Evolutionary conservation across 163 green algal species (phyloP).

Genomic region (Chlorella variabilis): DNA sequence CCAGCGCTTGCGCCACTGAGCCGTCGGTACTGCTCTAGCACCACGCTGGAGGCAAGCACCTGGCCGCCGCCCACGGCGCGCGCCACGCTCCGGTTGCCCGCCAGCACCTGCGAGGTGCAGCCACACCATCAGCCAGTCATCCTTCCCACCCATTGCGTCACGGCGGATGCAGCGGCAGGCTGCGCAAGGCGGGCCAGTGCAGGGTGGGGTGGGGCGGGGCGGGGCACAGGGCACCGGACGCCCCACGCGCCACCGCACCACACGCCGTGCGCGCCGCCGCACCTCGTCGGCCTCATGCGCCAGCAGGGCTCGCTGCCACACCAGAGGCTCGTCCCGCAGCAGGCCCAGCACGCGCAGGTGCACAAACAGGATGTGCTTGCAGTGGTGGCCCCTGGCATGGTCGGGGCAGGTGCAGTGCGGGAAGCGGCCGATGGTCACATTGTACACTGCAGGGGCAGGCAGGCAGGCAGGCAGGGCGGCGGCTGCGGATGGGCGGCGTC

Average conservation of each 20-base stretch:
- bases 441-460: constrained; percentile 57
- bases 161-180: too few relatives aligned
- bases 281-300: constrained; percentile 52
- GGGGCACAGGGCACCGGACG: too few relatives aligned
- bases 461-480: too few relatives aligned
- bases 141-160: too few relatives aligned
- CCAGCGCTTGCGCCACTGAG: too few relatives aligned
- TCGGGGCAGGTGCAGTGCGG: constrained; percentile 76
- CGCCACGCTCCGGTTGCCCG: neutral
- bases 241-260: too few relatives aligned
- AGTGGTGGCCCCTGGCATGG: constrained; percentile 64
- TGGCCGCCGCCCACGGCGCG: neutral
- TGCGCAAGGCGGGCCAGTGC: too few relatives aligned
- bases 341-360: constrained; percentile 75
- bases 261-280: too few relatives aligned
- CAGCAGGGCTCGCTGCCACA: constrained; percentile 75
- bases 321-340: constrained; percentile 52
- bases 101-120: neutral
- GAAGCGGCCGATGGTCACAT: constrained; percentile 60
- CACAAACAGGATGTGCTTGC: constrained; percentile 83
- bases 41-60: neutral
- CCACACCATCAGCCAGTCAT: too few relatives aligned
- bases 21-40: neutral
- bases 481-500: too few relatives aligned
- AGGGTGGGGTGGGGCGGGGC: too few relatives aligned